These are phyloP conservation scores for Ormosia semicastrata DNA, from an alignment of 306 rosid species.

Conservation along the genomic window DNA sequence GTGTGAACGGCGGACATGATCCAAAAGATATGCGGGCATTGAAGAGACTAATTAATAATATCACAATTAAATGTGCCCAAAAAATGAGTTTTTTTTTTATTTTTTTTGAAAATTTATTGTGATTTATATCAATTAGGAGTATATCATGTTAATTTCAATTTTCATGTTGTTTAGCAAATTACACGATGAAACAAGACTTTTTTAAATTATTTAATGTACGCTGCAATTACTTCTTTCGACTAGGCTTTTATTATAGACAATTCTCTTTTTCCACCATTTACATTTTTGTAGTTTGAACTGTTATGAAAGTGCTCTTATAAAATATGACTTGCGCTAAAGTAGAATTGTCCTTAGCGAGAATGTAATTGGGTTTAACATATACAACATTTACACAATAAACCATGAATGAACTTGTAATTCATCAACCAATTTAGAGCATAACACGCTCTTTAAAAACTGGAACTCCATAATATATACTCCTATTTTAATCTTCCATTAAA, in stretches of 20 bases:
- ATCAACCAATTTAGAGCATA: too few relatives aligned
- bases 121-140: too few relatives aligned
- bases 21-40: constrained; percentile 12
- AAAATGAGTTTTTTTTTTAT: too few relatives aligned
- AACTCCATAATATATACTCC: background rate
- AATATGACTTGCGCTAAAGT: background rate
- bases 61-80: background rate
- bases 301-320: too few relatives aligned
- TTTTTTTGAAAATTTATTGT: too few relatives aligned
- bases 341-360: background rate
- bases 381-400: background rate
- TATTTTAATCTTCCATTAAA: background rate
- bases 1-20: constrained; percentile 27
- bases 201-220: too few relatives aligned
- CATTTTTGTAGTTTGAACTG: background rate
- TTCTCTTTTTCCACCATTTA: too few relatives aligned
- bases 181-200: too few relatives aligned
- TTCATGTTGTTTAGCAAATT: too few relatives aligned
- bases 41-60: background rate
- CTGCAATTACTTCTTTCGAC: too few relatives aligned
- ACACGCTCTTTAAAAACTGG: background rate
- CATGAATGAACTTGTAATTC: background rate
- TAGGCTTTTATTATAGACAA: too few relatives aligned
- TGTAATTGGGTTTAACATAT: background rate
- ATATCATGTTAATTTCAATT: too few relatives aligned